phyloP scores from a whole-genome alignment of 2,329 filamentous ascomycete species.

The Phaeosphaeria sp. region DNA sequence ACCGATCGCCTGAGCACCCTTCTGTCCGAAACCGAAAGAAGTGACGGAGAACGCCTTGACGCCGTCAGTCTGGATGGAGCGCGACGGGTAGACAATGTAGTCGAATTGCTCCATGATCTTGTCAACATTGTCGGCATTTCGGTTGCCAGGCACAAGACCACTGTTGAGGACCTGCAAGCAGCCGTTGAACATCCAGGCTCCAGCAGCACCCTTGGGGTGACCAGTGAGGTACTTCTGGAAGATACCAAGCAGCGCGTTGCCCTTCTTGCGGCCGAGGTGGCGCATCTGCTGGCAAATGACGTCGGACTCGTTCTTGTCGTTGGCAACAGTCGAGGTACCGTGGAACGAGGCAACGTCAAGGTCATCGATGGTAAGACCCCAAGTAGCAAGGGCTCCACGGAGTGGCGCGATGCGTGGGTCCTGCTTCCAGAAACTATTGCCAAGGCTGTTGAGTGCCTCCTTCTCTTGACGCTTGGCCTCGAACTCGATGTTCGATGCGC shows the following conservation, averaged over 20 bases:
- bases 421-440: constrained; percentile 99
- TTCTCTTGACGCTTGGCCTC: constrained; percentile 91
- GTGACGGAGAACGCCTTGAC: constrained; percentile 99
- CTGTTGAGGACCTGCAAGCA: constrained; percentile 94
- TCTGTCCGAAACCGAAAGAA: constrained; percentile 98
- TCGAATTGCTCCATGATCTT: constrained; percentile 97
- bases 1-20: constrained; percentile 96
- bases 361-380: constrained; percentile 97
- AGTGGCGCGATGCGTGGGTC: constrained; percentile 93
- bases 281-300: constrained; percentile 96
- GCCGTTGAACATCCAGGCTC: constrained; percentile 99
- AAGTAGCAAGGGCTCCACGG: constrained; percentile 93
- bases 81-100: constrained; percentile 95
- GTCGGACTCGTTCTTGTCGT: constrained; percentile 99
- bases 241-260: constrained; percentile 93
- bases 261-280: constrained; percentile 94
- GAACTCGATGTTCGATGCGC: constrained; percentile 82
- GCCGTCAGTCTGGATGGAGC: constrained; percentile 94
- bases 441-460: constrained; percentile 88
- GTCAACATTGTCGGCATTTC: constrained; percentile 97
- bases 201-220: constrained; percentile 98
- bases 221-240: constrained; percentile 99
- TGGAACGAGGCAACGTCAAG: constrained; percentile 97
- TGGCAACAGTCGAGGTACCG: constrained; percentile 96
- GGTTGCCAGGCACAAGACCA: constrained; percentile 93